Percentiles rank a stretch among this genome's conserved stretches.
These are phyloP conservation scores for Tilletia horrida DNA, from an alignment of 1,284 basidiomycete species.

Conservation along the genomic window DNA sequence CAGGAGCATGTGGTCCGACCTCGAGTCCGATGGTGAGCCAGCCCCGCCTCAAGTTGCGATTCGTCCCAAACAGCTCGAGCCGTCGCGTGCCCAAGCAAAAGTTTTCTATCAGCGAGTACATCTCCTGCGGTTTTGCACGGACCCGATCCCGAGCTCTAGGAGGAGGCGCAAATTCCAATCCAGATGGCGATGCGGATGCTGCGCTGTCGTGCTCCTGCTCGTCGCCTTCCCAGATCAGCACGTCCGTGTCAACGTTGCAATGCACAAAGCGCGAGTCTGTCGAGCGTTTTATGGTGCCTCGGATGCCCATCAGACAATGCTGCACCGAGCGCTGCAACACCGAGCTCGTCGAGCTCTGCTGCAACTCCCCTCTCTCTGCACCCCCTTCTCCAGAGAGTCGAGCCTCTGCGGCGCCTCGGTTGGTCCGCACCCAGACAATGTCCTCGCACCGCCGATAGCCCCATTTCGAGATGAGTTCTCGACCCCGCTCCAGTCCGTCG, in stretches of 20 bases:
- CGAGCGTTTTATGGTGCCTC: slow-evolving; percentile 88
- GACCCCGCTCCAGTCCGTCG: slow-evolving; percentile 84
- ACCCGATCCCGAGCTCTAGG: slow-evolving; percentile 60
- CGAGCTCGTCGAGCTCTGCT: slow-evolving; percentile 26
- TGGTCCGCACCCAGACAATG: slow-evolving; percentile 94
- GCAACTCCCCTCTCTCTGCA: slow-evolving; percentile 16
- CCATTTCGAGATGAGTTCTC: slow-evolving; percentile 88
- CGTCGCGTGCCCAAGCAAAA: slow-evolving; percentile 91
- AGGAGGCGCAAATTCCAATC: too few relatives aligned
- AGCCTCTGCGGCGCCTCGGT: slow-evolving; percentile 60
- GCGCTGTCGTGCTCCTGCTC: slow-evolving; percentile 22
- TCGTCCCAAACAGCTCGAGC: slow-evolving; percentile 81
- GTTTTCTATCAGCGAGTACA: slow-evolving; percentile 92
- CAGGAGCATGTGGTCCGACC: slow-evolving; percentile 39
- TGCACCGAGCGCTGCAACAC: slow-evolving; percentile 56
- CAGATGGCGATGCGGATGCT: neutral
- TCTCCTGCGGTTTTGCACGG: slow-evolving; percentile 83
- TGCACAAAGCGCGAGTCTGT: slow-evolving; percentile 94
- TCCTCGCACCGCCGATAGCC: slow-evolving; percentile 94
- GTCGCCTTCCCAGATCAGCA: slow-evolving; percentile 81
- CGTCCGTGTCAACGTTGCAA: slow-evolving; percentile 96
- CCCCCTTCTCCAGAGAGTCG: neutral
- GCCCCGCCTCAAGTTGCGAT: slow-evolving; percentile 71
- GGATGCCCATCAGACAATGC: slow-evolving; percentile 97
- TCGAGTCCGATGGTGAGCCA: slow-evolving; percentile 78